A percentile compares a stretch with the other conserved stretches of the same genome.
These are phyloP conservation scores for Adansonia madagascariensis DNA, from an alignment of 441 rosid species.

Conservation along the genomic window DNA sequence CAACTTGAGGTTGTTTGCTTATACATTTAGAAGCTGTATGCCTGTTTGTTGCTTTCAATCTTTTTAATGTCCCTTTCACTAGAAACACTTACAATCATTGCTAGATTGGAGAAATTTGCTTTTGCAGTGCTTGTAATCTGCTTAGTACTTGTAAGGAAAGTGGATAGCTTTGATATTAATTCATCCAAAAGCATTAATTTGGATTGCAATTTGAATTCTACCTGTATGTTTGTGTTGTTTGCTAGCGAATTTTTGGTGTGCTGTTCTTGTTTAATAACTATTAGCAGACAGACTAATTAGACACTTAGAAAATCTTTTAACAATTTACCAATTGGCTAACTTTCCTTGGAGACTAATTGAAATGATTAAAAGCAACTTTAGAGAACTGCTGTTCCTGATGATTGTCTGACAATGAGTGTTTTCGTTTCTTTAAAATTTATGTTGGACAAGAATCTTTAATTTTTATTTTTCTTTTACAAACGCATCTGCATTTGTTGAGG, in stretches of 20 bases:
- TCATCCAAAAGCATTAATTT: background rate
- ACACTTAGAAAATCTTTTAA: background rate
- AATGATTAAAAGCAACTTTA: too few species aligned
- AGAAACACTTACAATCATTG: background rate
- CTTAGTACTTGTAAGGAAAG: background rate
- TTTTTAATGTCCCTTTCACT: background rate
- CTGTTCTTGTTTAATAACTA: background rate
- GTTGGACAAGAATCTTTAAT: background rate
- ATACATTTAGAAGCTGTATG: background rate
- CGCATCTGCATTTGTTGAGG: constrained; percentile 1
- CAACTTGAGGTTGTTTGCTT: background rate
- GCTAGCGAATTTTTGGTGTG: background rate
- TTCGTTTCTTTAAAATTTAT: background rate
- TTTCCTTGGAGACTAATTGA: too few species aligned
- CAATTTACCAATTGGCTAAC: background rate
- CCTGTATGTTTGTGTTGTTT: background rate
- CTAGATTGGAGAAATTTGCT: background rate
- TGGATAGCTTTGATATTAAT: background rate
- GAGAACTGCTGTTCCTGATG: too few species aligned
- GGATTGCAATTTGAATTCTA: background rate
- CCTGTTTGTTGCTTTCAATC: background rate
- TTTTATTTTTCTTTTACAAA: background rate
- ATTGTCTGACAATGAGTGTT: background rate
- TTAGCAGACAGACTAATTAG: too few species aligned
- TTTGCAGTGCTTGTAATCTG: background rate